phyloP scores from a whole-genome alignment of 345 rosid species.

The Angophora floribunda region DNA sequence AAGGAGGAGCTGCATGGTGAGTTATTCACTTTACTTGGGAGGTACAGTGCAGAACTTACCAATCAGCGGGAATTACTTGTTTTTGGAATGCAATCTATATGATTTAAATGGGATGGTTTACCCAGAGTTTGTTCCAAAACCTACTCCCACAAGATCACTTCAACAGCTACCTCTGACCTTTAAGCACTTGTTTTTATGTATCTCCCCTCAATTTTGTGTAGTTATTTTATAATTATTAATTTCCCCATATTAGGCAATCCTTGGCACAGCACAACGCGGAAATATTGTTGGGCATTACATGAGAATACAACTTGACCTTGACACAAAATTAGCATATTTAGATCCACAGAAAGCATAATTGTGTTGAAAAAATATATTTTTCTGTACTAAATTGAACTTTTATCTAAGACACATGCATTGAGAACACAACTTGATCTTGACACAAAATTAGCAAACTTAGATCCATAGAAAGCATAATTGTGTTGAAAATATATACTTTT shows the following conservation, averaged over 20 bases:
- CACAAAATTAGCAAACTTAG: background rate
- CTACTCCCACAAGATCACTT: background rate
- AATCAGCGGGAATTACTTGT: background rate
- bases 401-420: background rate
- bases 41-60: background rate
- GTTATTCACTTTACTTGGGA: background rate
- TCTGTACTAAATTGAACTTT: background rate
- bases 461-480: background rate
- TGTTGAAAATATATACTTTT: background rate
- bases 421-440: background rate
- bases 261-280: background rate
- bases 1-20: constrained; percentile 93
- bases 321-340: background rate
- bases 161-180: background rate
- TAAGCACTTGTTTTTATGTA: background rate
- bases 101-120: background rate
- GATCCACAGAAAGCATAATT: background rate
- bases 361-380: background rate
- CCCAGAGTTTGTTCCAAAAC: background rate
- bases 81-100: background rate
- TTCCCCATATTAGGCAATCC: background rate
- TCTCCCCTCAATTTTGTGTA: background rate
- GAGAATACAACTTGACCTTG: background rate
- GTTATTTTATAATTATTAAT: background rate
- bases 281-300: background rate